phyloP scores from a whole-genome alignment of 257 asterid species.

The Fraxinus pennsylvanica region DNA sequence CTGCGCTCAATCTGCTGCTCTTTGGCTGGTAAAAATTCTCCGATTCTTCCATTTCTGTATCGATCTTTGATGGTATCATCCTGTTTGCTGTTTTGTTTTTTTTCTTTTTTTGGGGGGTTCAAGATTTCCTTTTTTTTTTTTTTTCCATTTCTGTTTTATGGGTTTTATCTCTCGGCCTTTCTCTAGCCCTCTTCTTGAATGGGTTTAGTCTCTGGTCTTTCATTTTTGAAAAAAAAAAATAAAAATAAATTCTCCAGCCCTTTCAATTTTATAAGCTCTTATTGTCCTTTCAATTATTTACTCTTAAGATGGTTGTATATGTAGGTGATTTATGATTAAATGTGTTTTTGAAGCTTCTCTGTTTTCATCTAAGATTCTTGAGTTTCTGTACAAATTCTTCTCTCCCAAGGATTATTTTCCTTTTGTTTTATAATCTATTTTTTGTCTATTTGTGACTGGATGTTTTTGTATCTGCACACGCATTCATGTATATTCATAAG shows the following conservation, averaged over 20 bases:
- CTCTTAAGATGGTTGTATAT: slow-evolving; percentile 12
- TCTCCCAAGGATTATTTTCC: slow-evolving; percentile 1
- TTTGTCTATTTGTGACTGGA: neutral
- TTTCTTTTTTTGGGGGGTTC: slow-evolving; percentile 19
- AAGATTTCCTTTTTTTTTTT: slow-evolving; percentile 23
- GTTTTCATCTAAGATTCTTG: neutral
- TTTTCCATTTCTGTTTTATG: slow-evolving; percentile 6
- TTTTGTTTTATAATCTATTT: slow-evolving; percentile 8
- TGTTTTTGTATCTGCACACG: neutral
- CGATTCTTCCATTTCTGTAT: slow-evolving; percentile 18
- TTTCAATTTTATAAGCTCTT: slow-evolving; percentile 5
- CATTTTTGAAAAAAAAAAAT: neutral
- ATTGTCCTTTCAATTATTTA: neutral
- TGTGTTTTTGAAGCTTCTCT: slow-evolving; percentile 10
- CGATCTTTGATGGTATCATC: slow-evolving; percentile 29
- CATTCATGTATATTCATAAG: neutral
- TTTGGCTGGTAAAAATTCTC: slow-evolving; percentile 47
- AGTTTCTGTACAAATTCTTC: neutral
- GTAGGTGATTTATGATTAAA: slow-evolving; percentile 23
- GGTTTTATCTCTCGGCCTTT: slow-evolving; percentile 21
- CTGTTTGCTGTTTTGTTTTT: neutral
- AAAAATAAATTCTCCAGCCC: neutral
- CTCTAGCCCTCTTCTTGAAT: neutral
- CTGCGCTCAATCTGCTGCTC: slow-evolving; percentile 54
- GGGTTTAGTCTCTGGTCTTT: slow-evolving; percentile 26